phyloP scores from a whole-genome alignment of 768 basidiomycete species.

The Boletus edulis region DNA sequence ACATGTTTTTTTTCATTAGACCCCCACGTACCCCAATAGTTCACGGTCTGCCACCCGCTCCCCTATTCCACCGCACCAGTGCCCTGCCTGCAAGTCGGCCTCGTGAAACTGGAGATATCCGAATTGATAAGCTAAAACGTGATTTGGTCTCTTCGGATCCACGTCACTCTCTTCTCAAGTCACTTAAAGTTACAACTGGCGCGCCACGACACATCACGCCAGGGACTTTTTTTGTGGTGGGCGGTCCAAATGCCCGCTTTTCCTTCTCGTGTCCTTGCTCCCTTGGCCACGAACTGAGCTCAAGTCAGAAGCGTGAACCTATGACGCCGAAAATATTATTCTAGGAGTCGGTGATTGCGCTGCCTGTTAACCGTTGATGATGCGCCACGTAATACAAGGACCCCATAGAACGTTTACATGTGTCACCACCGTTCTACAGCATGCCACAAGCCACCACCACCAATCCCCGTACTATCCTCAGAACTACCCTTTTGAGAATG shows the following conservation, averaged over 20 bases:
- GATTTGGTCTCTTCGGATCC: conserved; percentile 5
- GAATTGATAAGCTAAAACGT: conserved; percentile 18
- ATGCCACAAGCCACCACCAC: background rate
- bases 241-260: background rate
- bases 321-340: background rate
- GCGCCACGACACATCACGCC: background rate
- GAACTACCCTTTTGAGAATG: background rate
- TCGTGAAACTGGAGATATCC: conserved; percentile 21
- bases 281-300: background rate
- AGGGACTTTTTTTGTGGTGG: background rate
- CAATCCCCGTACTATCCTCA: background rate
- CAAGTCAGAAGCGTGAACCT: background rate
- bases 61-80: conserved; percentile 14
- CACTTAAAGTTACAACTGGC: background rate
- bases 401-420: conserved; percentile 1
- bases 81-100: conserved; percentile 7
- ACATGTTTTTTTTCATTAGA: background rate
- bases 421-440: conserved; percentile 2
- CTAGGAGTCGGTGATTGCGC: conserved; percentile 21
- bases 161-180: background rate
- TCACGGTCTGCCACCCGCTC: conserved; percentile 4
- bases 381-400: background rate
- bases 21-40: conserved; percentile 1
- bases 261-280: background rate
- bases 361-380: conserved; percentile 10